These are phyloP conservation scores for Salix arbutifolia DNA, from an alignment of 345 rosid genomes.

Conservation along the genomic window DNA sequence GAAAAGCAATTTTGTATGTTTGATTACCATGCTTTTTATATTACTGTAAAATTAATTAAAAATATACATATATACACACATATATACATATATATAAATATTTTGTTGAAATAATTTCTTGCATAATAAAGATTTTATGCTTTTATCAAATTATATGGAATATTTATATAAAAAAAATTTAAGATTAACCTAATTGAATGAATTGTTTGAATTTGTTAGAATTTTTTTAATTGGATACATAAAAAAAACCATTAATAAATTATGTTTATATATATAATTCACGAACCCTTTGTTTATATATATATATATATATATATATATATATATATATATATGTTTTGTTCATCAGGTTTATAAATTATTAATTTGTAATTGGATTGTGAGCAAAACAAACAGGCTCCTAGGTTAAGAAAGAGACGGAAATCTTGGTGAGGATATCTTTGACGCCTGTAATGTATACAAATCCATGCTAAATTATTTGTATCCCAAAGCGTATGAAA, in stretches of 20 bases:
- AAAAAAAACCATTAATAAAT: no score
- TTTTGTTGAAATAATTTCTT: neutral
- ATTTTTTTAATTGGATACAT: no score
- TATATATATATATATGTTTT: no score
- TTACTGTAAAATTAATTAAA: no score
- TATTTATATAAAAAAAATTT: no score
- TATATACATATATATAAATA: no score
- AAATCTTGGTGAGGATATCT: constrained; percentile 21
- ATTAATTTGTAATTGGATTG: constrained; percentile 2
- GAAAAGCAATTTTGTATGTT: no score
- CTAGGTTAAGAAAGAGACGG: constrained; percentile 5
- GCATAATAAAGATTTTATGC: constrained; percentile 18
- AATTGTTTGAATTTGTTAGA: no score
- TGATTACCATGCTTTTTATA: no score
- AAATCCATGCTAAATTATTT: neutral
- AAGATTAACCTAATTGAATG: no score
- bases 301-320: neutral
- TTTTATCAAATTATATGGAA: neutral
- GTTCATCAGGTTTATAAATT: neutral
- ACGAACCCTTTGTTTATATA: neutral
- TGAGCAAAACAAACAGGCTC: neutral
- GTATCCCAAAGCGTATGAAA: constrained; percentile 11
- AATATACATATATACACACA: no score
- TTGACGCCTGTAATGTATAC: constrained; percentile 26
- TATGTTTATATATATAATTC: no score